Base-by-base conservation (phyloP, 139 green algal species). In the Raphidocelis subcapitata region DNA sequence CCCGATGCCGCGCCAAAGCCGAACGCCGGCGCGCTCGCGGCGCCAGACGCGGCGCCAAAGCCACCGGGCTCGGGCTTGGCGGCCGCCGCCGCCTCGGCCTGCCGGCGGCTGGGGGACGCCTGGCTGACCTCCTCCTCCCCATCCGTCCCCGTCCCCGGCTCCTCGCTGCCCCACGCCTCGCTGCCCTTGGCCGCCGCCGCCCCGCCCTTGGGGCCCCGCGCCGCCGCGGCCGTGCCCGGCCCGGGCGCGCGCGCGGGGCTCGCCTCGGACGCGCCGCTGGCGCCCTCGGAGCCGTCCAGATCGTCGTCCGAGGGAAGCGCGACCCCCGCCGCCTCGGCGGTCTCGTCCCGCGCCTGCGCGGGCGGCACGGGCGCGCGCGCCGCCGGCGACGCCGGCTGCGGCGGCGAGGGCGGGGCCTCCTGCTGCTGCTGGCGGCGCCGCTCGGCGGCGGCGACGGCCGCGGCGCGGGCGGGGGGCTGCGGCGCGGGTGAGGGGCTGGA, bases 401-500 rank as follows among this genome's bases (percentile, higher is more conserved):
- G 54, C 55, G 47, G 54, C 56, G 63, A 56, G 16, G 15, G 16
- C 16, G 33, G 67, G 21, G n/a, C 24, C 67, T 64, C 36, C 51
- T 55, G 67, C 67, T 73, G 36, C 63, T 49, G 8, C 36, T 59
- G 29, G 32, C 20, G 36, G 36, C 3, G 20, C 20, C 15, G 57
- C 57, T 29, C 57, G 57, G 16, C 57, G 20, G 18, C 57, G 16
- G 18, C 26, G 20, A 20, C 24, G 14, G 15, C 57, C 24, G 24
- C 15, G 57, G 16, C 57, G 24, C 24, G 12, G 16, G 24, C 20
- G 65, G 46, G 33, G 29, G 37, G 51, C 56, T 75, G 47, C 79
- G 79, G 8, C 60, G 33, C 46, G 4, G 70, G 70, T 26, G 70
- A 77, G 44, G 70, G 70, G 23, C 70, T 77, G 60, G 60, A 77